Conservation (phyloP, 805 yeast genomes). For the Nakazawaea holstii region DNA sequence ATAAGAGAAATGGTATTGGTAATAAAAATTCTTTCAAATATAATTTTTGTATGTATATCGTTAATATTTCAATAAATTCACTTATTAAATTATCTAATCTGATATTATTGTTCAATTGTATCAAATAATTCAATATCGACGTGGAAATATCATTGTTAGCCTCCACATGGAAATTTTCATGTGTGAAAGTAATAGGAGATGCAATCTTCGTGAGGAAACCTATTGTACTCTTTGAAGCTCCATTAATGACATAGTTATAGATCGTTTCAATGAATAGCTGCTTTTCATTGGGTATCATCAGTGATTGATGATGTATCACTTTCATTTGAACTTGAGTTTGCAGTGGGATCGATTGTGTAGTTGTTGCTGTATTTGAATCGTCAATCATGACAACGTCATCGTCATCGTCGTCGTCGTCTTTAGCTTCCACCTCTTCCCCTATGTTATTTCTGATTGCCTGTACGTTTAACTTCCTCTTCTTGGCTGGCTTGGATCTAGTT, state of each 20-base stretch:
- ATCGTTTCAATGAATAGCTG: conserved; percentile 31
- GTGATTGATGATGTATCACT: conserved; percentile 22
- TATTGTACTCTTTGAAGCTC: conserved; percentile 26
- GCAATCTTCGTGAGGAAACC: conserved; percentile 28
- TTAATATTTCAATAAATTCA: conserved; percentile 32
- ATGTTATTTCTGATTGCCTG: no score
- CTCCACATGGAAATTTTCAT: conserved; percentile 22
- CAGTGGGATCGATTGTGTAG: neutral
- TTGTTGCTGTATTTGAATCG: conserved; percentile 4
- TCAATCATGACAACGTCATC: conserved; percentile 1
- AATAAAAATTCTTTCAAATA: conserved; percentile 18
- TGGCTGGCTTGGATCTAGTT: conserved; percentile 18
- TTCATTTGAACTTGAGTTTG: conserved; percentile 11
- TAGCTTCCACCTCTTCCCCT: no score
- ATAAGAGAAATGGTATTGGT: conserved; percentile 55
- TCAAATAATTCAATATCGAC: conserved; percentile 35
- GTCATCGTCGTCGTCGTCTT: conserved; percentile 6
- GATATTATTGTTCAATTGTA: conserved; percentile 33
- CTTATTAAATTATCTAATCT: conserved; percentile 45
- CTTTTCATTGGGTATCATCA: conserved; percentile 31
- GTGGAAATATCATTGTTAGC: conserved; percentile 23
- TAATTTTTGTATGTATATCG: conserved; percentile 22
- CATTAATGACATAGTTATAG: conserved; percentile 30
- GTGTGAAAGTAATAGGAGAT: conserved; percentile 22
- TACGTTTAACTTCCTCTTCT: conserved; percentile 19